These are phyloP conservation scores for Polytolypa hystricis DNA, from an alignment of 2,329 filamentous ascomycete species.

Conservation along the genomic window DNA sequence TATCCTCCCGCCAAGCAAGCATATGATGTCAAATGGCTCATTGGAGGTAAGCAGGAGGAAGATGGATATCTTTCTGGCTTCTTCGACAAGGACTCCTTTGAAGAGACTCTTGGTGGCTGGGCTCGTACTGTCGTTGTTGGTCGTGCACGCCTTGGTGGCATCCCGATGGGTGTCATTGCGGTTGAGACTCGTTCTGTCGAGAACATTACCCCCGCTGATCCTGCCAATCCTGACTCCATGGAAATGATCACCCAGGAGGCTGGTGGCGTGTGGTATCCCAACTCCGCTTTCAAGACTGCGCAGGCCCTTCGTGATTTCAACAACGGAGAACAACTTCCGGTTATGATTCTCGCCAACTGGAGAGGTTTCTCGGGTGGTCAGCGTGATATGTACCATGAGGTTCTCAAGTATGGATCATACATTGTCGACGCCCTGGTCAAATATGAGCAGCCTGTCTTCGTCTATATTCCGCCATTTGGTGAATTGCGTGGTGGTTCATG, in stretches of 20 bases:
- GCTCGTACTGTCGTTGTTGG: conserved; percentile 93
- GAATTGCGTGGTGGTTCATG: conserved; percentile 98
- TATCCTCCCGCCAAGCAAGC: conserved; percentile 67
- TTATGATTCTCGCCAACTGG: conserved; percentile 99
- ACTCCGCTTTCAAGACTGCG: conserved; percentile 98
- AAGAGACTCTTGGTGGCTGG: conserved; percentile 94
- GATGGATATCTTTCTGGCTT: conserved; percentile 74
- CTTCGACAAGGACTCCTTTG: conserved; percentile 93
- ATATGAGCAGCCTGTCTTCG: conserved; percentile 96
- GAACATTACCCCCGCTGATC: conserved; percentile 92
- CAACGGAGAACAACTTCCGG: conserved; percentile 89
- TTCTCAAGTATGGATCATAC: conserved; percentile 98
- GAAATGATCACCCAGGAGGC: conserved; percentile 92
- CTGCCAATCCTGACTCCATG: conserved; percentile 95
- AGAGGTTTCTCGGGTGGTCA: conserved; percentile 99
- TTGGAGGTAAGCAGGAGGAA: conserved; percentile 73
- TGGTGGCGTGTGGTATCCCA: conserved; percentile 98
- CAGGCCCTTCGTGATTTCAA: conserved; percentile 99
- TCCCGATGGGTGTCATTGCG: conserved; percentile 95
- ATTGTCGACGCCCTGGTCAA: conserved; percentile 98
- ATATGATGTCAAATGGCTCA: conserved; percentile 91
- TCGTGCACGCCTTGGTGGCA: conserved; percentile 89
- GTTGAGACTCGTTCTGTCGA: conserved; percentile 94
- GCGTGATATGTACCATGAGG: conserved; percentile 99
- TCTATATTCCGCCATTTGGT: conserved; percentile 94